phyloP scores from a whole-genome alignment of 768 basidiomycete genomes.

The Paxillus ammoniavirescens region DNA sequence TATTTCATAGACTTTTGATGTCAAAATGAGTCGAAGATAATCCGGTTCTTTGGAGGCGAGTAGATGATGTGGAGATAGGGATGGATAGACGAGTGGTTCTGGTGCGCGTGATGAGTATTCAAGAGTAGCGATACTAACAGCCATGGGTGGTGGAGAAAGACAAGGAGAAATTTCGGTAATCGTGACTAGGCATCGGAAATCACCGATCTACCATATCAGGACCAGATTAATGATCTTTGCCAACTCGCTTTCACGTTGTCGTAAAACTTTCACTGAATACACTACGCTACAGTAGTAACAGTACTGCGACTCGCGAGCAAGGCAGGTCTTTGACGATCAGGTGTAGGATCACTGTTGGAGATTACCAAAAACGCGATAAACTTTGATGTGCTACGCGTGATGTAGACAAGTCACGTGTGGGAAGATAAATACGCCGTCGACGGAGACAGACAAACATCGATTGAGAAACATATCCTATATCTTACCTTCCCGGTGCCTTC shows the following conservation, averaged over 20 bases:
- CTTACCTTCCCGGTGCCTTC: background rate
- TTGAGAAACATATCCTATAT: background rate
- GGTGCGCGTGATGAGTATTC: constrained; percentile 73
- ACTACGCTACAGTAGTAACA: no score
- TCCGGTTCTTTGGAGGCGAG: constrained; percentile 72
- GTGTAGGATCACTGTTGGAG: background rate
- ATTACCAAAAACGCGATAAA: constrained; percentile 2
- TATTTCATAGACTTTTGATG: constrained; percentile 88
- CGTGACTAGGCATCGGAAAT: no score
- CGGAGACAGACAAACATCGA: background rate
- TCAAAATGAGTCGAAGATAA: constrained; percentile 85
- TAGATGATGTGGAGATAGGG: constrained; percentile 63
- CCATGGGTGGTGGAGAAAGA: constrained; percentile 8
- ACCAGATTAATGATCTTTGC: no score
- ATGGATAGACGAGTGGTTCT: constrained; percentile 61
- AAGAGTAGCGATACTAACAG: constrained; percentile 46
- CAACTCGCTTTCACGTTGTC: no score
- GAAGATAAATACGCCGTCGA: constrained; percentile 17
- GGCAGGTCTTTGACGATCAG: background rate
- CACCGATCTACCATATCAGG: no score
- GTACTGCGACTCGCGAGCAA: no score
- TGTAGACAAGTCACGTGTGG: constrained; percentile 21
- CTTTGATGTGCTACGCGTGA: constrained; percentile 7
- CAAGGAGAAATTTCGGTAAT: background rate
- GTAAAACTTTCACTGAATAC: no score